Evolutionary conservation across 2,329 filamentous ascomycete species (phyloP).

Genomic region (Venturia carpophila): DNA sequence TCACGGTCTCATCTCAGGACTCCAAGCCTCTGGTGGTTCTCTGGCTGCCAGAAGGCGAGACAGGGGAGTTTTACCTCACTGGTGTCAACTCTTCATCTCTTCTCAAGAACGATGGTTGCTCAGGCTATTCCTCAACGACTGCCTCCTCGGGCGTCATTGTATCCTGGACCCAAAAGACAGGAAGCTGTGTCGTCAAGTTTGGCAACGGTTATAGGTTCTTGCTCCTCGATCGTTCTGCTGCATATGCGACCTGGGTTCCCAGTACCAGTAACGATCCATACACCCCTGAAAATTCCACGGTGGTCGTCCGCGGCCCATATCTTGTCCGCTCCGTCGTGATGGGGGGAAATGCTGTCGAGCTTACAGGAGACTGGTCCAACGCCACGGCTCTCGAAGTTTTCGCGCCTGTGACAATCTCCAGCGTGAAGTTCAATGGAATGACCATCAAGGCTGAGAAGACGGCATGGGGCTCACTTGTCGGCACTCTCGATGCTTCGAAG

Average conservation of each 20-base stretch:
- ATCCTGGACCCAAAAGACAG: slow-evolving; percentile 27
- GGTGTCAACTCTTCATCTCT: slow-evolving; percentile 21
- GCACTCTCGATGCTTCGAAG: neutral
- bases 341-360: slow-evolving; percentile 24
- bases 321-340: slow-evolving; percentile 30
- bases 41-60: slow-evolving; percentile 34
- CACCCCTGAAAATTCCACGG: slow-evolving; percentile 32
- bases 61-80: slow-evolving; percentile 35
- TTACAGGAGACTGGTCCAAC: slow-evolving; percentile 33
- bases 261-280: slow-evolving; percentile 33
- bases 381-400: slow-evolving; percentile 33
- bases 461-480: neutral
- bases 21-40: slow-evolving; percentile 32
- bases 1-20: slow-evolving; percentile 44
- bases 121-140: neutral
- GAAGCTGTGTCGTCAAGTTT: slow-evolving; percentile 31
- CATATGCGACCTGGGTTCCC: slow-evolving; percentile 35
- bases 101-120: slow-evolving; percentile 21
- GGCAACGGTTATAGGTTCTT: slow-evolving; percentile 32
- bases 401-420: slow-evolving; percentile 25
- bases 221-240: slow-evolving; percentile 31
- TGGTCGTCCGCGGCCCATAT: slow-evolving; percentile 36
- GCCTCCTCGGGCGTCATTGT: slow-evolving; percentile 23
- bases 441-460: slow-evolving; percentile 22
- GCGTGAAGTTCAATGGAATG: slow-evolving; percentile 34